Evolutionary conservation across 2,329 filamentous ascomycete genomes (phyloP), one percentile per base, ranked within the genome.

Genomic region (Aspergillus fructus): DNA sequence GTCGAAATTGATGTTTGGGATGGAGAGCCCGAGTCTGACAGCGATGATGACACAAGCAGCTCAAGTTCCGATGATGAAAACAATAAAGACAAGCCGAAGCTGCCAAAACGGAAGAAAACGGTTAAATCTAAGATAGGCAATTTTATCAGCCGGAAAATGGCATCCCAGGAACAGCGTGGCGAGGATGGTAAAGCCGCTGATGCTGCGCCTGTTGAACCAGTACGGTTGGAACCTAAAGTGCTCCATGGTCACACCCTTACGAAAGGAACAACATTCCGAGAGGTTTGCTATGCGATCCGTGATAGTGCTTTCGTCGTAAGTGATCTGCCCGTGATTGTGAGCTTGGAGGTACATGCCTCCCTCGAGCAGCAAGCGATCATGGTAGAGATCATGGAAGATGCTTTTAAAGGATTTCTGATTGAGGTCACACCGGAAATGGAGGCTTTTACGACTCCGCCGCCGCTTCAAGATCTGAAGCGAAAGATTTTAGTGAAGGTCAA

Each of bases 1-100:
- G 91, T 97, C 47, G 93, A 97, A 72, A 94, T 97, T 55, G 93
- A 97, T 69, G 91, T 97, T 3, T 96, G 93, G 90, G 90, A 97
- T 72, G 90, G 91, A 12, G 80, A 83, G 43, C 75, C 76, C 8
- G 77, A 72, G 19, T 74, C 76, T 2, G 68, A 72, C 13, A 69
- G 68, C 47, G 61, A 66, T 21, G 58, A 68, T 61, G 64, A 68
- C 60, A 72, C 78, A 17, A 73, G 69, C 52, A 67, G 64, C 50
- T 69, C 66, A 24, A 69, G 63, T 48, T 68, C 59, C 2, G 58
- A 65, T 6, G 58, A 63, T 11, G 59, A 65, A n/a, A 59, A 56
- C 6, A 61, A 65, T 39, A 59, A 60, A 39, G 59, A 63, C 33
- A 60, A 66, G 42, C 55, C 68, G 45, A 58, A 64, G 51, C 43